phyloP scores from a whole-genome alignment of 768 basidiomycete species.

The Leccinum sublutescens region DNA sequence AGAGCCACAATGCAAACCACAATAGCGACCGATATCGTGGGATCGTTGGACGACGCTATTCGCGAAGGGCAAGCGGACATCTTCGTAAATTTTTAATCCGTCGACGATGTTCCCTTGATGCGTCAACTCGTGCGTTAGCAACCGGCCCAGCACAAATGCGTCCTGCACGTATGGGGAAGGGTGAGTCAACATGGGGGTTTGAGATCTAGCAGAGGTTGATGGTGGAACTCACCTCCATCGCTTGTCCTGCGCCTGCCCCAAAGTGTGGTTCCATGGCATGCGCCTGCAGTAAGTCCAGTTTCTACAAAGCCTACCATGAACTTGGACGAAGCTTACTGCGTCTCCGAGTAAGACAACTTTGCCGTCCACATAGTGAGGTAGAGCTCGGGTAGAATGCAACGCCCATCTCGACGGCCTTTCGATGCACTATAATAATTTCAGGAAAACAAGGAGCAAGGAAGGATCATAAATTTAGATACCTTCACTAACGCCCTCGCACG shows the following conservation, averaged over 20 bases:
- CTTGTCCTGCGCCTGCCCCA: conserved; percentile 50
- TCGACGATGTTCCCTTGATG: conserved; percentile 22
- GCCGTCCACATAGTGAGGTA: conserved; percentile 40
- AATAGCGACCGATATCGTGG: conserved; percentile 22
- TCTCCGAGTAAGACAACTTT: conserved; percentile 49
- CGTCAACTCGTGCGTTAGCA: conserved; percentile 26
- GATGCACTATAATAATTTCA: conserved; percentile 29
- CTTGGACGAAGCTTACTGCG: conserved; percentile 32
- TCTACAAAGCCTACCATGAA: background rate
- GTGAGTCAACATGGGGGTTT: background rate
- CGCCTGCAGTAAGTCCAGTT: conserved; percentile 26
- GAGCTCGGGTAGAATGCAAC: conserved; percentile 38
- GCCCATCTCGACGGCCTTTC: conserved; percentile 42
- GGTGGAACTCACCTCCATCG: conserved; percentile 41
- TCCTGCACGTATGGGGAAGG: conserved; percentile 18
- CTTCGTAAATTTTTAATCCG: conserved; percentile 34
- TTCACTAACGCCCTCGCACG: conserved; percentile 9
- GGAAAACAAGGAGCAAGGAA: background rate
- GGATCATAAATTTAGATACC: conserved; percentile 1
- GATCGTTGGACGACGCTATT: conserved; percentile 22
- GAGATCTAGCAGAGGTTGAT: conserved; percentile 7
- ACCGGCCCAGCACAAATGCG: conserved; percentile 29
- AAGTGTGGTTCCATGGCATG: conserved; percentile 48
- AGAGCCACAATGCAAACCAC: background rate
- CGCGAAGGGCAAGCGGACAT: conserved; percentile 31